These are phyloP conservation scores for Tausonia pullulans DNA, from an alignment of 1,284 basidiomycete species.

Conservation along the genomic window DNA sequence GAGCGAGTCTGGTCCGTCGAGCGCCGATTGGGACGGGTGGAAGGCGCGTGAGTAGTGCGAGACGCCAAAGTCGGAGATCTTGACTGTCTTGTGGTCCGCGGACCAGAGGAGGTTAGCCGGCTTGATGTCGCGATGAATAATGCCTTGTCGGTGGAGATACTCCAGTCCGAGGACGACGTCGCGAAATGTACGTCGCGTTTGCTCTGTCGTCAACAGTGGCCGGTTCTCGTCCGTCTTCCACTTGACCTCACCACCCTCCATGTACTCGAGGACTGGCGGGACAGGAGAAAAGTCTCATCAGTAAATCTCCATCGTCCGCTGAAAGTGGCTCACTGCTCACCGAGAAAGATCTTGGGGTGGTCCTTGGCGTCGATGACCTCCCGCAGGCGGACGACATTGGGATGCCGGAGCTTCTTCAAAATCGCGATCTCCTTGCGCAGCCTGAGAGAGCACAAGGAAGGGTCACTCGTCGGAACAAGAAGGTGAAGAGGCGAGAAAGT, in stretches of 20 bases:
- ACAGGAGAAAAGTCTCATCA: slow-evolving; percentile 17
- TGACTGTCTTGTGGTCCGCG: slow-evolving; percentile 67
- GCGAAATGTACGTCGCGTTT: slow-evolving; percentile 75
- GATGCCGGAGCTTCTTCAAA: slow-evolving; percentile 90
- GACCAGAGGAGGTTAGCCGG: slow-evolving; percentile 93
- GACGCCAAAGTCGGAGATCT: slow-evolving; percentile 97
- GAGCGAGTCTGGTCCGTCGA: slow-evolving; percentile 23
- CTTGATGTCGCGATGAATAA: slow-evolving; percentile 99
- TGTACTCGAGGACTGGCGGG: slow-evolving; percentile 78
- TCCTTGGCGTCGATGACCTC: slow-evolving; percentile 94
- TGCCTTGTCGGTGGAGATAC: slow-evolving; percentile 91
- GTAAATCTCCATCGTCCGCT: too few relatives aligned
- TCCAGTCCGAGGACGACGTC: slow-evolving; percentile 89
- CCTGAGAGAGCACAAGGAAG: slow-evolving; percentile 26
- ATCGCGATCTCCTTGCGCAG: slow-evolving; percentile 84
- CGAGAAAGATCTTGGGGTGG: slow-evolving; percentile 84
- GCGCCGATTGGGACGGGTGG: slow-evolving; percentile 43
- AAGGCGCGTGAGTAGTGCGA: slow-evolving; percentile 88
- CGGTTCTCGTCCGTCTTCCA: slow-evolving; percentile 62
- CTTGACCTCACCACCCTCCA: slow-evolving; percentile 84
- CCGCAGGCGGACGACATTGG: slow-evolving; percentile 79
- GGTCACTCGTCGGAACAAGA: slow-evolving; percentile 29
- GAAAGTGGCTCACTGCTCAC: slow-evolving; percentile 40
- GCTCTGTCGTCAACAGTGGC: slow-evolving; percentile 65
- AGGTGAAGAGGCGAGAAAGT: background rate